These are phyloP conservation scores for Azolla pinnata DNA, from an alignment of 75 land plant species.

Conservation along the genomic window DNA sequence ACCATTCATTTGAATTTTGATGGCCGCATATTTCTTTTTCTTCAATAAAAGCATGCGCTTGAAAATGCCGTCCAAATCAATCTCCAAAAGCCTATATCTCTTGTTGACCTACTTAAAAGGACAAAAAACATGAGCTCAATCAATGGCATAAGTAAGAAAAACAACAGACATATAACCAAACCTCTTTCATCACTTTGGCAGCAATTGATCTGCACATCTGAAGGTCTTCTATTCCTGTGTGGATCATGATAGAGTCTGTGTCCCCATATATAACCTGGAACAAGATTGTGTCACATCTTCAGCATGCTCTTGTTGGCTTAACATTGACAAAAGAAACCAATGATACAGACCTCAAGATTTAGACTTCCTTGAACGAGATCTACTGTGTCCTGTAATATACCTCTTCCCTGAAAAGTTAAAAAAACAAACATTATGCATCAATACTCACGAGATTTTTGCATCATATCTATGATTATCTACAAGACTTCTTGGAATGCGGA, in stretches of 20 bases:
- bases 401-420: constrained; percentile 95
- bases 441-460: neutral
- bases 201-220: constrained; percentile 55
- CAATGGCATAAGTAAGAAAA: neutral
- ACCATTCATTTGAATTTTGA: constrained; percentile 56
- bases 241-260: constrained; percentile 98
- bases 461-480: too few species aligned
- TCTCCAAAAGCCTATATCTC: constrained; percentile 83
- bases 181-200: constrained; percentile 83
- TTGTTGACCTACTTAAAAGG: constrained; percentile 61
- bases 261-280: constrained; percentile 96
- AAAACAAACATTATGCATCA: neutral
- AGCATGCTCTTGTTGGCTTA: neutral
- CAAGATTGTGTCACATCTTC: neutral
- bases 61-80: constrained; percentile 94
- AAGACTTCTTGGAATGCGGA: too few species aligned
- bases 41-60: constrained; percentile 94
- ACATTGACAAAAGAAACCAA: too few species aligned
- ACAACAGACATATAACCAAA: constrained; percentile 6
- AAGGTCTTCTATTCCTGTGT: constrained; percentile 86
- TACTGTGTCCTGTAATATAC: constrained; percentile 88
- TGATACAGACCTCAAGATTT: constrained; percentile 77
- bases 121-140: neutral
- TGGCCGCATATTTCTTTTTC: constrained; percentile 98
- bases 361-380: constrained; percentile 87